phyloP scores from a whole-genome alignment of 225 moss, liverwort and hornwort species.

The Antitrichia curtipendula region DNA sequence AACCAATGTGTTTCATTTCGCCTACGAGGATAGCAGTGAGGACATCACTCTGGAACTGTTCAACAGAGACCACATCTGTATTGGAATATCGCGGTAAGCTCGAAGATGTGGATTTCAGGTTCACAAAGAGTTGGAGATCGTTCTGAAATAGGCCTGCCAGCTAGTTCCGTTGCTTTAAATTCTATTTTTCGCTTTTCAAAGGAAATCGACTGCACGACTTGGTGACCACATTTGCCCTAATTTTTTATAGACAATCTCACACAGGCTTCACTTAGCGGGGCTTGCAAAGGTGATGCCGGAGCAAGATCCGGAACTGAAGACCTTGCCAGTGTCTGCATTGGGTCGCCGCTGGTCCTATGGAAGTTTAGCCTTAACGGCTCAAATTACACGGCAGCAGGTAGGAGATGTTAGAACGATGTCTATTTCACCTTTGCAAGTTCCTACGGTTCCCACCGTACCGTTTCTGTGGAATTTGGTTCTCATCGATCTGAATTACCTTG shows the following conservation, averaged over 20 bases:
- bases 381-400: background rate
- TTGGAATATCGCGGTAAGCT: background rate
- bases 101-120: background rate
- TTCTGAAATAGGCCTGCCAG: background rate
- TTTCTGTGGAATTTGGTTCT: background rate
- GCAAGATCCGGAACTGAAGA: background rate
- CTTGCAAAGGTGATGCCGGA: background rate
- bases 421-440: background rate
- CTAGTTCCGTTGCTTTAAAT: background rate
- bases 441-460: background rate
- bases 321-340: background rate
- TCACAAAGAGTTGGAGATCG: background rate
- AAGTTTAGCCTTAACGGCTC: background rate
- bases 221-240: background rate
- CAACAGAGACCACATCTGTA: background rate
- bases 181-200: background rate
- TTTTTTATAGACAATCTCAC: background rate
- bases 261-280: background rate
- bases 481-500: background rate
- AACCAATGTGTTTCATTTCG: slow-evolving; percentile 6
- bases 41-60: background rate
- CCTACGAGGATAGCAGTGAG: background rate
- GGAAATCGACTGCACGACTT: background rate
- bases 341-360: background rate
- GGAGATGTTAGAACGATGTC: background rate